A percentile compares a stretch with the other conserved stretches of the same genome.
Conservation (phyloP, 1,284 basidiomycete species). For the Fomitopsis betulina region DNA sequence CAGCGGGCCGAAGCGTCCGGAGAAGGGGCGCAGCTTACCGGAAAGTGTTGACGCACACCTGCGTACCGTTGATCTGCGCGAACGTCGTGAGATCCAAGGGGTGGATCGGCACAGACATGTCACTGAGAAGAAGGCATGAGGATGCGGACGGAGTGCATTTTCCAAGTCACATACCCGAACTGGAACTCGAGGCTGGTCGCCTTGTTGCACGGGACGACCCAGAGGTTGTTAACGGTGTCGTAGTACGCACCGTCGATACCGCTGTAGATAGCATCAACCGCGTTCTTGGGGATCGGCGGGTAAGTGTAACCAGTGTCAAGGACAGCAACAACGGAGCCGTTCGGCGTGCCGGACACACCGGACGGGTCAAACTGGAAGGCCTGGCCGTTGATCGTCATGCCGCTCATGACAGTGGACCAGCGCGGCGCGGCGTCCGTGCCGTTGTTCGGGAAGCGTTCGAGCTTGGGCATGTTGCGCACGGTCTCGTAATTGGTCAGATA, state of each 20-base stretch:
- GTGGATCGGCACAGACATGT: conserved; percentile 17
- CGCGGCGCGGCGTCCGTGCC: conserved; percentile 38
- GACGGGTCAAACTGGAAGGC: conserved; percentile 25
- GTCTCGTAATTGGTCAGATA: conserved; percentile 20
- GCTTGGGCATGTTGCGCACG: conserved; percentile 21
- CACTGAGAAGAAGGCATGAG: conserved; percentile 1
- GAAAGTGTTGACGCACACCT: conserved; percentile 22
- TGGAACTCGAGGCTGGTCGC: conserved; percentile 21
- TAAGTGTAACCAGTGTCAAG: conserved; percentile 30
- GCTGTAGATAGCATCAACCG: conserved; percentile 28
- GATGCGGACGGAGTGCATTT: neutral
- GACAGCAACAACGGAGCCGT: conserved; percentile 24
- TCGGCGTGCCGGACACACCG: conserved; percentile 18
- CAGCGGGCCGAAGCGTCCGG: neutral
- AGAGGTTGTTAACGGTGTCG: conserved; percentile 14
- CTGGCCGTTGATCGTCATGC: conserved; percentile 25
- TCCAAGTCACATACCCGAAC: conserved; percentile 20
- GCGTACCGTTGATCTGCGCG: conserved; percentile 12
- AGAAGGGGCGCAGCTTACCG: conserved; percentile 5
- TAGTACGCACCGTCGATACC: conserved; percentile 22
- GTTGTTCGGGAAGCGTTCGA: conserved; percentile 47
- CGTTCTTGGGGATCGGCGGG: conserved; percentile 22
- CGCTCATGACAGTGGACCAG: conserved; percentile 27
- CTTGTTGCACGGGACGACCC: conserved; percentile 24
- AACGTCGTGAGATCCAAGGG: conserved; percentile 24